Evolutionary conservation across 2,329 filamentous ascomycete genomes (phyloP), one percentile per base, ranked within the genome.

Genomic region (Eurotiales sp.): DNA sequence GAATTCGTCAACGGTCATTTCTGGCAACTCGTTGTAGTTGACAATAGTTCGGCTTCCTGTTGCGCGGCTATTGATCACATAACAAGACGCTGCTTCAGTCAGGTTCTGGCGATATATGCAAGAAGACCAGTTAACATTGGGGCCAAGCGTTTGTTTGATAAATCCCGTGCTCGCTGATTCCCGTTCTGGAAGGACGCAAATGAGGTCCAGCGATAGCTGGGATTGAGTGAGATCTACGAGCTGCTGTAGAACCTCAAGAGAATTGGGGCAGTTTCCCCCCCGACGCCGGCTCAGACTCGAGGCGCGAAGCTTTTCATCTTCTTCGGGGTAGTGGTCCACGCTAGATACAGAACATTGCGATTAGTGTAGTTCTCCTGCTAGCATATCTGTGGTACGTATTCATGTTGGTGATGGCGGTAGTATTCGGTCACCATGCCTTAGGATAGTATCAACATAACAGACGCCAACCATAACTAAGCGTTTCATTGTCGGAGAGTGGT

Each of bases 301-400:
- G 15, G 87, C 86, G 27, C 86, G 83, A 36, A 88, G 74, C 67
- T 90, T 90, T 43, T 82, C 78, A 71, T 91, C 87, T 70, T 90
- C 86, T 6, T 69, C 67, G 1, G 86, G 86, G 63, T 82, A 89
- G 61, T 81, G 71, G 3, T 84, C 80, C 29, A 88, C 78, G 55
- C 83, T 87, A 11, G 10, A n/a, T n/a, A n/a, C n/a, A n/a, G n/a
- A n/a, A n/a, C n/a, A n/a, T 17, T 21, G 32, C 15, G 1, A 37
- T 42, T 27, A 51, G 43, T 22, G 41, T 19, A 14, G 4, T 46
- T 8, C 37, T 19, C 21, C 14, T 14, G 29, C 15, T 1, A 46
- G 25, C 21, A 46, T 8, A 41, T 27, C 5, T 27, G 21, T 30
- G 15, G 14, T 12, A 34, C 15, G 30, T 34, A 11, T 11, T 29